Percentiles rank a stretch among this genome's conserved stretches.
Conservation (phyloP, 2,329 filamentous ascomycete species). For the Beauveria sp. region DNA sequence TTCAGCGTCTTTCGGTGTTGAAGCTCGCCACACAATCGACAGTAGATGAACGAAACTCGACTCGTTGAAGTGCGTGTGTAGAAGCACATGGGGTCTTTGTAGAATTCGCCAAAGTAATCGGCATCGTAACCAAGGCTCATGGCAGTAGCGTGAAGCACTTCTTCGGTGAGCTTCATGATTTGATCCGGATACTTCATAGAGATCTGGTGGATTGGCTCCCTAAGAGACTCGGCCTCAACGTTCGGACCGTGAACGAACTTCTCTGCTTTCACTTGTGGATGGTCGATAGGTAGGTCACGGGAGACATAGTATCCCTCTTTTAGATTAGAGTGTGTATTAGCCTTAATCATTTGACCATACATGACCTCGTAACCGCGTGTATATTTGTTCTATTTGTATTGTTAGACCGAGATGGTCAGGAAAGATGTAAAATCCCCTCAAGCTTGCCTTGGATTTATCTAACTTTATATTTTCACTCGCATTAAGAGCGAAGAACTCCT, state of each 20-base stretch:
- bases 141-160: slow-evolving; percentile 34
- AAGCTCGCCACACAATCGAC: too few relatives aligned
- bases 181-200: slow-evolving; percentile 33
- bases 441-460: slow-evolving; percentile 21
- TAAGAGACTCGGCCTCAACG: slow-evolving; percentile 33
- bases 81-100: slow-evolving; percentile 29
- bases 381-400: slow-evolving; percentile 21
- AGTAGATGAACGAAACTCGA: slow-evolving; percentile 14
- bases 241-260: slow-evolving; percentile 35
- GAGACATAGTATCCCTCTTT: slow-evolving; percentile 35
- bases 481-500: slow-evolving; percentile 41
- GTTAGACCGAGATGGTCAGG: too few relatives aligned
- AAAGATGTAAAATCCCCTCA: too few relatives aligned
- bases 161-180: slow-evolving; percentile 30
- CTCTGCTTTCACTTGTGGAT: slow-evolving; percentile 30
- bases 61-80: slow-evolving; percentile 18
- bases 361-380: slow-evolving; percentile 45
- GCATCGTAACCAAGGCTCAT: slow-evolving; percentile 33
- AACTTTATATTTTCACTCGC: slow-evolving; percentile 36
- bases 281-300: slow-evolving; percentile 30
- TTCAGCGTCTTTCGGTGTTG: too few relatives aligned
- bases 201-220: slow-evolving; percentile 27
- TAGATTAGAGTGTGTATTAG: slow-evolving; percentile 35
- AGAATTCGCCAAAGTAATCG: slow-evolving; percentile 35
- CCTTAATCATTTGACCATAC: slow-evolving; percentile 36